Base-by-base conservation (phyloP, 768 basidiomycete genomes). In the Pleurotus citrinopileatus region DNA sequence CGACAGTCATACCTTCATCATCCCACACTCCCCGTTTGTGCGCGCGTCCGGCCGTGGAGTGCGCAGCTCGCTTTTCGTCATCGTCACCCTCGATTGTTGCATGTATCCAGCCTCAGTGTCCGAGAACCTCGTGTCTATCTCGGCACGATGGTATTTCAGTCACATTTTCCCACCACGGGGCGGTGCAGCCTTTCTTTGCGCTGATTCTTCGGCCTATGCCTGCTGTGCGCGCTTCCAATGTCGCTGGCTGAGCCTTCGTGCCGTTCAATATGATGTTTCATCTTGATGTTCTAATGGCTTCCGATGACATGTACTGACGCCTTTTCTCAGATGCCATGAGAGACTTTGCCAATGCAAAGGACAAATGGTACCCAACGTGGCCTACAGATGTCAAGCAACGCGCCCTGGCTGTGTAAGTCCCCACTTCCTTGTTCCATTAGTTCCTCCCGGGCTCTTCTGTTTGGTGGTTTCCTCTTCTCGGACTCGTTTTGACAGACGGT, bases 331-430 rank as follows among this genome's bases (percentile, higher is more conserved):
- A 77, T 55, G 86, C 89, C 1, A 81, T 85, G 79, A 67, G 61
- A 26, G 84, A 87, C 56, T 91, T 91, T 61, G 80, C 82, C 17
- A 64, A 71, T 22, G 75, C 73, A 10, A 73, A 84, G 63, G 64
- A 65, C 2, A 74, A 78, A 47, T 94, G 92, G 92, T 79, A 78
- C 58, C 74, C 80, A 48, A 88, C 86, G 7, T 94, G 92, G 92
- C 84, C 89, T 2, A 66, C 74, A 4, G 78, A 74, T 46, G 73
- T 81, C 8, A 76, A 81, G 55, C 76, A 82, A 46, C 75, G 87
- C 26, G 84, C 86, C 1, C 80, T 94, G 71, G 77, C 86, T 38
- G 78, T 94, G 84, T 87, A 64, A 48, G 83, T 72, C 2, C 20
- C 34, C 54, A 8, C 7, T 17, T 22, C 12, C n/a, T 29, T 34